Conservation (phyloP, 1,139 yeast species). For the Candida labiduridarum region DNA sequence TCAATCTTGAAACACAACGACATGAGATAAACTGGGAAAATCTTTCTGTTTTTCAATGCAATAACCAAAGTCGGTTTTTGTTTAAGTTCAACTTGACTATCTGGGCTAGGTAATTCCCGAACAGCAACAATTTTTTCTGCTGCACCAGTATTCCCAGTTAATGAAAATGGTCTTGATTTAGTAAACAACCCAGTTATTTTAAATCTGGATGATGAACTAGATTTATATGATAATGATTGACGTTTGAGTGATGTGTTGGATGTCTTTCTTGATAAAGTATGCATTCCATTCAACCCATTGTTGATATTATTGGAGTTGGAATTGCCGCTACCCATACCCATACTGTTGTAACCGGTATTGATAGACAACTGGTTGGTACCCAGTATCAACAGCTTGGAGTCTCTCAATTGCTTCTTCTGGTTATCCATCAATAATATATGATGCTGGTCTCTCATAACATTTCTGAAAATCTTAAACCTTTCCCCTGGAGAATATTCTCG, state of each 20-base stretch:
- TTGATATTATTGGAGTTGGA: not conserved
- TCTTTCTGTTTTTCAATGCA: constrained; percentile 52
- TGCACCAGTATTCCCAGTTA: constrained; percentile 26
- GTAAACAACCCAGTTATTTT: constrained; percentile 47
- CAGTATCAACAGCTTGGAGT: constrained; percentile 9
- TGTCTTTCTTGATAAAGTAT: constrained; percentile 30
- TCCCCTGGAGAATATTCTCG: constrained; percentile 30
- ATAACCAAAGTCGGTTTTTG: constrained; percentile 61
- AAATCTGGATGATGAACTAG: constrained; percentile 42
- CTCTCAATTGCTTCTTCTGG: constrained; percentile 33
- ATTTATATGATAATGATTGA: constrained; percentile 46
- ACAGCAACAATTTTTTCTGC: constrained; percentile 56
- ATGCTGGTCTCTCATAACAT: constrained; percentile 39
- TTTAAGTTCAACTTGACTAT: constrained; percentile 40
- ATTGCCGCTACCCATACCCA: not conserved
- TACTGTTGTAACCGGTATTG: not conserved
- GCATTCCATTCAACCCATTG: constrained; percentile 8
- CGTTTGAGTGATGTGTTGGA: constrained; percentile 39
- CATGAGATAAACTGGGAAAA: constrained; percentile 56
- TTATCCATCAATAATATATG: constrained; percentile 36
- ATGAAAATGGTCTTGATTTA: constrained; percentile 41
- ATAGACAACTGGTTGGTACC: not conserved
- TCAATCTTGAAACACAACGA: constrained; percentile 66
- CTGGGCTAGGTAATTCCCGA: constrained; percentile 62
- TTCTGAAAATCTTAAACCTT: constrained; percentile 32